Conservation (phyloP, 164 flowering plant genomes). For the Santalum album region DNA sequence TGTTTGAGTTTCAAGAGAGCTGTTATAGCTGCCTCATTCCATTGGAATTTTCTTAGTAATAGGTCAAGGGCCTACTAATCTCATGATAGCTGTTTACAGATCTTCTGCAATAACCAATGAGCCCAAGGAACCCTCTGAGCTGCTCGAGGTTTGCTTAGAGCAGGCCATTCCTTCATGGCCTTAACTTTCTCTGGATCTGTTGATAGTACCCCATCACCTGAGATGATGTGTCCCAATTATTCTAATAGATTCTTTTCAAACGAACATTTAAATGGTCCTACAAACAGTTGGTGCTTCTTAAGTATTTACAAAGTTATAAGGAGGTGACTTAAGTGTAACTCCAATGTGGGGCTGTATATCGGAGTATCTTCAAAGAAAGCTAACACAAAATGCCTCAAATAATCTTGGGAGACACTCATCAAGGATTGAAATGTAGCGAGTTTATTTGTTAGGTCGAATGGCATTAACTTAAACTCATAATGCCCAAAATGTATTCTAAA, state of each 20-base stretch:
- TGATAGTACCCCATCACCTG: constrained; percentile 6
- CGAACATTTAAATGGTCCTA: background rate
- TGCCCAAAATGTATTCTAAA: background rate
- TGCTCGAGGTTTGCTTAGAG: background rate
- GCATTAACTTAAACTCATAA: background rate
- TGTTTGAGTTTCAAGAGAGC: constrained; percentile 4
- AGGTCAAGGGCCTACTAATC: constrained; percentile 1
- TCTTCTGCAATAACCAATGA: constrained; percentile 11
- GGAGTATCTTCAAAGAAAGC: constrained; percentile 20
- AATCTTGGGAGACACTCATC: constrained; percentile 6
- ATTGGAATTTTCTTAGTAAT: constrained; percentile 9
- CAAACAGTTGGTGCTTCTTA: background rate
- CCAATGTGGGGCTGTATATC: constrained; percentile 9
- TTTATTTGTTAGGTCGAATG: background rate
- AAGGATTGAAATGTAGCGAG: background rate
- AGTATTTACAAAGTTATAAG: too few relatives aligned
- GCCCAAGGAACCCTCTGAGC: constrained; percentile 15
- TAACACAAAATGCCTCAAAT: background rate
- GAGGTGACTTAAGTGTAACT: too few relatives aligned
- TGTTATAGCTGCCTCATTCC: background rate
- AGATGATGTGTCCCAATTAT: constrained; percentile 18
- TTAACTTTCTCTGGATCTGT: constrained; percentile 7
- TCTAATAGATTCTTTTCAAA: background rate
- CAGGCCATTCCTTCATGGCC: constrained; percentile 9
- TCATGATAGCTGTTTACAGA: constrained; percentile 2